Evolutionary conservation across 2,329 filamentous ascomycete species (phyloP), one percentile per base, ranked within the genome.

Genomic region (Aciculosporium take): DNA sequence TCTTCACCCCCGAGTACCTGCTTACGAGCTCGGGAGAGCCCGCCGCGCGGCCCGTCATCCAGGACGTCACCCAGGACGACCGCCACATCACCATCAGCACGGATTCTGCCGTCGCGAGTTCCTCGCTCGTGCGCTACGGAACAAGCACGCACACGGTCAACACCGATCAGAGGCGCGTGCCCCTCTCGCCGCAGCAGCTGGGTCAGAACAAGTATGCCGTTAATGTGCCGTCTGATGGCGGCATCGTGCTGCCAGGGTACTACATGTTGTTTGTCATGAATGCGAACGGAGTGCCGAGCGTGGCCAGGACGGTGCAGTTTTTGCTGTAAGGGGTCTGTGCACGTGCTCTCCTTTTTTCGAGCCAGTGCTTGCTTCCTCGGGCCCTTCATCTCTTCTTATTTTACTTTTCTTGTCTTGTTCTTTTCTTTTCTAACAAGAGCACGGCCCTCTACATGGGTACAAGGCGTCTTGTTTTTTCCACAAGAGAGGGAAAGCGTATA

Each of bases 1-100:
- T 78, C 40, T 77, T 67, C 52, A 63, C 60, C 4, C 74, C 74
- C 0, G 65, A 68, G 0, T 77, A 78, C 45, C 66, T 77, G 0
- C 67, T 73, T 45, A 66, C 64, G 24, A 27, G 50, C 3, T 57
- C 67, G 32, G 70, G 69, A 13, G 49, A 49, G 9, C 45, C 42
- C 0, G 63, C 64, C 2, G 45, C 54, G 0, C 61, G 69, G 1
- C 71, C 71, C 1, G 46, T 51, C 4, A 71, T 74, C 39, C 43
- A 13, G 3, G 39, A 37, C 4, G 37, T 23, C 17, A 13, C 15
- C 3, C 37, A 38, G 17, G 23, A 20, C 3, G 4, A 59, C 60
- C 7, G 54, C 42, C 2, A 52, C 18, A 45, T 56, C 10, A 41
- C 42, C 10, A 46, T 51, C 41, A 31, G 25, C 35, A 39, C 47